phyloP scores from a whole-genome alignment of 2,329 filamentous ascomycete species.

The Drechmeria coniospora region DNA sequence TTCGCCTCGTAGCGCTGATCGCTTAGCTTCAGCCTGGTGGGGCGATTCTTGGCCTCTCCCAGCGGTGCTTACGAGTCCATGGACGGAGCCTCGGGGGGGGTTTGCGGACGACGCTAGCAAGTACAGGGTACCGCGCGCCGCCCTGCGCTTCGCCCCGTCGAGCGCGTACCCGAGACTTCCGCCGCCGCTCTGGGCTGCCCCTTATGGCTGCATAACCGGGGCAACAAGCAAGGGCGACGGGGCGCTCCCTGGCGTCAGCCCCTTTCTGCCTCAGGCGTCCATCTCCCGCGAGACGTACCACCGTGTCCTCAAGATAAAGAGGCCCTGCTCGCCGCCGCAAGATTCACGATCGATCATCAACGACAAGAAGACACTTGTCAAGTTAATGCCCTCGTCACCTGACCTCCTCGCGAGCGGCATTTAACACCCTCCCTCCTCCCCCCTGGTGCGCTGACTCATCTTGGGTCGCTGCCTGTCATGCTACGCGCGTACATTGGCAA shows the following conservation, averaged over 20 bases:
- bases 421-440: background rate
- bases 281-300: slow-evolving; percentile 6
- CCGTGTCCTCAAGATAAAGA: slow-evolving; percentile 21
- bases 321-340: slow-evolving; percentile 9
- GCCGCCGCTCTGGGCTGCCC: background rate
- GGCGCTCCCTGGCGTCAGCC: background rate
- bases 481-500: slow-evolving; percentile 5
- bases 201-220: background rate
- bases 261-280: slow-evolving; percentile 9
- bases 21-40: no score
- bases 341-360: slow-evolving; percentile 2
- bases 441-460: slow-evolving; percentile 9
- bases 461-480: slow-evolving; percentile 10
- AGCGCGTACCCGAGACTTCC: background rate
- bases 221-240: no score
- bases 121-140: background rate
- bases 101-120: no score
- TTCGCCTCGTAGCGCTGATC: no score
- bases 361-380: slow-evolving; percentile 14
- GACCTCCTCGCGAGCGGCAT: slow-evolving; percentile 7
- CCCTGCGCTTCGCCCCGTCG: background rate
- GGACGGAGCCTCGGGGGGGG: no score
- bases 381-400: slow-evolving; percentile 6
- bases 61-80: no score
- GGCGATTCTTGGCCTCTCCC: no score